phyloP scores from a whole-genome alignment of 2,329 filamentous ascomycete genomes.

The Cordyceps militaris region DNA sequence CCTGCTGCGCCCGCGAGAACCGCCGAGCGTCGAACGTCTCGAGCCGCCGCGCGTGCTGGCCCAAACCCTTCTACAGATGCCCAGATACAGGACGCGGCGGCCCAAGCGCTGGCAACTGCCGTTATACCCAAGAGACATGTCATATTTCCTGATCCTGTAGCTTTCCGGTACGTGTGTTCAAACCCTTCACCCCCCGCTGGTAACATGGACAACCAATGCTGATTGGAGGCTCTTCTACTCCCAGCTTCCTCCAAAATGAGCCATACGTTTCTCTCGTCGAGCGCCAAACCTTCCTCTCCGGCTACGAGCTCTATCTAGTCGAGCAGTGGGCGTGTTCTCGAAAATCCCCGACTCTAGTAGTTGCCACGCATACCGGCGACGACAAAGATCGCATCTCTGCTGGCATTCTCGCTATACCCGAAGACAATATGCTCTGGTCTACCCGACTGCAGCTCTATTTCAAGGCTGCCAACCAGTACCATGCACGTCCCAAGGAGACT shows the following conservation, averaged over 20 bases:
- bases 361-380: slow-evolving; percentile 89
- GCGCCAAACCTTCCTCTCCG: slow-evolving; percentile 60
- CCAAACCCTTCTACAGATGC: slow-evolving; percentile 15
- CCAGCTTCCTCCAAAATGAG: slow-evolving; percentile 78
- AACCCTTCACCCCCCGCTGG: background rate
- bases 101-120: slow-evolving; percentile 16
- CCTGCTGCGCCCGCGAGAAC: slow-evolving; percentile 16
- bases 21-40: slow-evolving; percentile 18
- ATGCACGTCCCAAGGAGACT: slow-evolving; percentile 78
- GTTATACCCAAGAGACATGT: slow-evolving; percentile 36
- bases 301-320: slow-evolving; percentile 90
- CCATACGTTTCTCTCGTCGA: slow-evolving; percentile 67
- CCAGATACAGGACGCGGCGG: slow-evolving; percentile 16
- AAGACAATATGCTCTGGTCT: slow-evolving; percentile 74
- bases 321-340: slow-evolving; percentile 98
- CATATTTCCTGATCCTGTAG: slow-evolving; percentile 53
- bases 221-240: background rate
- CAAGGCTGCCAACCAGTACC: slow-evolving; percentile 74
- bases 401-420: slow-evolving; percentile 73
- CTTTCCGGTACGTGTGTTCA: slow-evolving; percentile 38
- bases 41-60: slow-evolving; percentile 20
- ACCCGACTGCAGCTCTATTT: slow-evolving; percentile 75
- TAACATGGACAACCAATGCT: too few relatives aligned
- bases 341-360: slow-evolving; percentile 80
- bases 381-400: slow-evolving; percentile 69